Conservation (phyloP, 2,329 filamentous ascomycete species). For the Chrysoporthe cubensis region DNA sequence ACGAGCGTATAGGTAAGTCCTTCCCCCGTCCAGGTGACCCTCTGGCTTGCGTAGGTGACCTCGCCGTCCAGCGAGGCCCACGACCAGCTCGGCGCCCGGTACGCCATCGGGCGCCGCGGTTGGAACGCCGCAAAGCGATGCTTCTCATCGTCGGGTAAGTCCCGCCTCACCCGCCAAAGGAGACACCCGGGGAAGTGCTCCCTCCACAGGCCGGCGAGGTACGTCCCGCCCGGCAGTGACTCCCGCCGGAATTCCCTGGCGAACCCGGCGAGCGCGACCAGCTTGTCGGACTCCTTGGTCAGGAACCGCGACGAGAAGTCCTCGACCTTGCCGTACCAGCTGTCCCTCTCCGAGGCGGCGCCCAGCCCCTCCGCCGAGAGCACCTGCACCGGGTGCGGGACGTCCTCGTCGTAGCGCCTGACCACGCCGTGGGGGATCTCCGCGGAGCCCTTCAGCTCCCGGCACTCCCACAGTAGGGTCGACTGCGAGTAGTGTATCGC, state of each 20-base stretch:
- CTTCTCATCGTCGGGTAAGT: neutral
- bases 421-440: slow-evolving; percentile 5
- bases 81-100: slow-evolving; percentile 20
- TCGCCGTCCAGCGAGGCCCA: slow-evolving; percentile 18
- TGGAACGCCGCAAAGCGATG: neutral
- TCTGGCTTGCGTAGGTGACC: slow-evolving; percentile 13
- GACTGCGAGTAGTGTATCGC: slow-evolving; percentile 24
- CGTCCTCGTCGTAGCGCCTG: neutral
- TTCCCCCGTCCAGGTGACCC: neutral
- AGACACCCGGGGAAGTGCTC: slow-evolving; percentile 15
- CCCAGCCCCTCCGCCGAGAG: neutral
- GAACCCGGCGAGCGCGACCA: slow-evolving; percentile 14
- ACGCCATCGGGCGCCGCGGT: neutral
- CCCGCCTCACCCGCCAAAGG: slow-evolving; percentile 9
- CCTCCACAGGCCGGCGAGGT: slow-evolving; percentile 17
- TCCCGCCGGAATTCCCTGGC: neutral
- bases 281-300: slow-evolving; percentile 18
- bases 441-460: slow-evolving; percentile 9
- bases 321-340: slow-evolving; percentile 18
- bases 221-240: neutral
- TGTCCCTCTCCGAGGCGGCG: neutral
- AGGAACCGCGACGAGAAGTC: slow-evolving; percentile 15
- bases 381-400: neutral
- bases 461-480: slow-evolving; percentile 28
- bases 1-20: neutral